A percentile compares a stretch with the other conserved stretches of the same genome.
Evolutionary conservation across 2,329 filamentous ascomycete species (phyloP).

Genomic region (Aspergillus neotritici): DNA sequence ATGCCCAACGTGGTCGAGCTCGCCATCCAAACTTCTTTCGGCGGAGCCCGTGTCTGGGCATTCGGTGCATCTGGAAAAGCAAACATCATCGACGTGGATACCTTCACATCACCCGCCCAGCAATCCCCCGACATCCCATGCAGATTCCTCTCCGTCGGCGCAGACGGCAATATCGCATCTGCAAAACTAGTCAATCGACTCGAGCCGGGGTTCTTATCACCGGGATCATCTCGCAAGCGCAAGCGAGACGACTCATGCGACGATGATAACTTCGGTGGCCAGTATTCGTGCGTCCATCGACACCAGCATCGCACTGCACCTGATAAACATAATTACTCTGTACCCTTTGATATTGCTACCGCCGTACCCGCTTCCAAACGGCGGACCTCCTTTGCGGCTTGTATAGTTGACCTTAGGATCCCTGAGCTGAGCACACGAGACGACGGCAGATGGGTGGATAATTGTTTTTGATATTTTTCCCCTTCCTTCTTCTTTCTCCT

Average conservation of each 20-base stretch:
- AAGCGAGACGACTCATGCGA: conserved; percentile 18
- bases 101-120: conserved; percentile 15
- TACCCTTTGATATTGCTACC: not conserved
- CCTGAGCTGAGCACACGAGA: conserved; percentile 23
- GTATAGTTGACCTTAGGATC: conserved; percentile 34
- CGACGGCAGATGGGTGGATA: conserved; percentile 20
- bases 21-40: conserved; percentile 39
- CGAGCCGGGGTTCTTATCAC: conserved; percentile 4
- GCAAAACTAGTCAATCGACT: conserved; percentile 13
- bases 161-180: conserved; percentile 24
- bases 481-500: too few species aligned
- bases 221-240: conserved; percentile 21
- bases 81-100: conserved; percentile 44
- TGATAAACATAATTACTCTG: conserved; percentile 6
- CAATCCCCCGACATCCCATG: conserved; percentile 14
- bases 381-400: conserved; percentile 31
- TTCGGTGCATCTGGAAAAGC: conserved; percentile 44
- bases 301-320: conserved; percentile 1
- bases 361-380: conserved; percentile 6
- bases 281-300: conserved; percentile 16
- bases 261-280: conserved; percentile 19
- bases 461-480: not conserved
- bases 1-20: conserved; percentile 47
- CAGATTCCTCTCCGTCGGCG: conserved; percentile 19
- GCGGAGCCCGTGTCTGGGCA: conserved; percentile 48